phyloP scores from a whole-genome alignment of 2,329 filamentous ascomycete species.

The Exophiala mesophila region DNA sequence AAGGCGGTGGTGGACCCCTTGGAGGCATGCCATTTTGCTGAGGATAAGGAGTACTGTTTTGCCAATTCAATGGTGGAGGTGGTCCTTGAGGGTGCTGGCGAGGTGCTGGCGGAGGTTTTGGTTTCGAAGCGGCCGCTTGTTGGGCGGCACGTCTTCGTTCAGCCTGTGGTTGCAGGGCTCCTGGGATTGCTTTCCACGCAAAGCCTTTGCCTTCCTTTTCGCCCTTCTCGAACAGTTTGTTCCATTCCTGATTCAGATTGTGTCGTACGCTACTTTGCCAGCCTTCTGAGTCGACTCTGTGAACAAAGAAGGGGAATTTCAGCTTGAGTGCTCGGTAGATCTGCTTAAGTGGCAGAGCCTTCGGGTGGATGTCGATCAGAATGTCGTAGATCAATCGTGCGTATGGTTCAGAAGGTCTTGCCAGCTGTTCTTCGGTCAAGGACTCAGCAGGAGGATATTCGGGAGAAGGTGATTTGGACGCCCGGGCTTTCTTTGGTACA shows the following conservation, averaged over 20 bases:
- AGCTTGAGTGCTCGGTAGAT: conserved; percentile 61
- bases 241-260: conserved; percentile 55
- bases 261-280: conserved; percentile 65
- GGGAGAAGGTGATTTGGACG: conserved; percentile 54
- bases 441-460: conserved; percentile 55
- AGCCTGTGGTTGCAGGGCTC: conserved; percentile 28
- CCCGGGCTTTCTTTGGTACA: conserved; percentile 36
- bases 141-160: conserved; percentile 23
- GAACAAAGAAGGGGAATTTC: conserved; percentile 58
- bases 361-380: conserved; percentile 45
- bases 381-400: conserved; percentile 61
- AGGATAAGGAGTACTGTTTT: conserved; percentile 22
- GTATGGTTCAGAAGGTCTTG: conserved; percentile 59
- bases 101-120: conserved; percentile 20
- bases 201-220: conserved; percentile 60
- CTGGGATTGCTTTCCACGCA: conserved; percentile 58
- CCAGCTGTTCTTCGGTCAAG: conserved; percentile 59
- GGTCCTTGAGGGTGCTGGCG: conserved; percentile 17
- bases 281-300: conserved; percentile 59
- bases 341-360: conserved; percentile 59
- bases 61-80: conserved; percentile 21
- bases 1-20: conserved; percentile 16
- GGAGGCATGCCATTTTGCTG: conserved; percentile 21
- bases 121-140: conserved; percentile 20
- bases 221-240: conserved; percentile 53